Conservation (phyloP, 176 grass and related monocot genomes). For the Saccharum officinarum region DNA sequence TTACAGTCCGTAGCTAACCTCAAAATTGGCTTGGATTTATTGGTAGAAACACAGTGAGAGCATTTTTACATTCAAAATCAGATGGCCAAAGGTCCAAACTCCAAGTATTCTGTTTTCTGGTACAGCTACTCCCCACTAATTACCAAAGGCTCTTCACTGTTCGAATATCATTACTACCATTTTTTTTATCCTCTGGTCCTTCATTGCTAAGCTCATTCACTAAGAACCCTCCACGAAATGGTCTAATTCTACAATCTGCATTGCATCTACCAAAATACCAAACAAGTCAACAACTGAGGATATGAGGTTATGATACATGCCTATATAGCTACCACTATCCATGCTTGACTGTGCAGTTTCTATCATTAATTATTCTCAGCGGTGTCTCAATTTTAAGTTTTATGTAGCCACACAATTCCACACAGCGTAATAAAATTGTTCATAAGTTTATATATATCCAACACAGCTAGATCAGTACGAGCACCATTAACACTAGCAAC, state of each 20-base stretch:
- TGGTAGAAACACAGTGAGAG: neutral
- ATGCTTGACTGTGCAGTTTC: neutral
- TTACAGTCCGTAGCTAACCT: neutral
- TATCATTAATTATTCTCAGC: neutral
- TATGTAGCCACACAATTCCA: neutral
- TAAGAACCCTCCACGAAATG: neutral
- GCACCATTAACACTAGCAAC: neutral
- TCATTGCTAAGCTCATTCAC: slow-evolving; percentile 9
- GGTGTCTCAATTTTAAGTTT: neutral
- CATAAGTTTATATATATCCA: neutral
- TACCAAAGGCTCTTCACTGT: neutral
- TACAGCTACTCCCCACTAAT: neutral
- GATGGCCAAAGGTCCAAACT: neutral
- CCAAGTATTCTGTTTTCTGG: neutral
- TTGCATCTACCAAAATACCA: neutral
- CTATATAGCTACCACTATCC: neutral
- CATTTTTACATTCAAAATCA: neutral
- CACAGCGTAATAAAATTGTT: neutral
- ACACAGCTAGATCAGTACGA: neutral
- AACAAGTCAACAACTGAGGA: neutral
- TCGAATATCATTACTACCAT: neutral
- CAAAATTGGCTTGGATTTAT: slow-evolving; percentile 18
- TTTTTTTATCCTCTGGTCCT: neutral
- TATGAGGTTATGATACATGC: neutral
- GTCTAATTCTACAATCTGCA: neutral